Conservation (phyloP, 805 yeast species). For the Myxozyma neotropica region DNA sequence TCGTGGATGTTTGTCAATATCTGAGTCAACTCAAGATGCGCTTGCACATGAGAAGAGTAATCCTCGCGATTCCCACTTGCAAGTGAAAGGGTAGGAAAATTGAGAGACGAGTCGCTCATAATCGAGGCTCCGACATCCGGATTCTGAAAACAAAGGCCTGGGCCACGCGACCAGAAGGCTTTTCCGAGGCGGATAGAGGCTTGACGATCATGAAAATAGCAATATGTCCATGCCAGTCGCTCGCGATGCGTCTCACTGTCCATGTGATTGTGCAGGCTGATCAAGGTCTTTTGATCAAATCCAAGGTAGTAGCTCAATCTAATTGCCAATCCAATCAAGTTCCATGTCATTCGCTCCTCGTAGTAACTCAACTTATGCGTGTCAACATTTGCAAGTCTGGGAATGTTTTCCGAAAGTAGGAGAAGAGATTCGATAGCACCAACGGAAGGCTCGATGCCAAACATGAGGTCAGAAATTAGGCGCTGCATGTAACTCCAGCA, state of each 20-base stretch:
- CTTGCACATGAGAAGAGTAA: slow-evolving; percentile 32
- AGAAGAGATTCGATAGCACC: slow-evolving; percentile 36
- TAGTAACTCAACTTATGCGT: slow-evolving; percentile 7
- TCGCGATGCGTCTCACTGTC: slow-evolving; percentile 33
- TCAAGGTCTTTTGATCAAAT: slow-evolving; percentile 35
- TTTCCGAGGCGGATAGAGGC: slow-evolving; percentile 35
- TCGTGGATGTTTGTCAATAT: slow-evolving; percentile 37
- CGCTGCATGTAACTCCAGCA: slow-evolving; percentile 28
- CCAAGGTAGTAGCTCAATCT: slow-evolving; percentile 35
- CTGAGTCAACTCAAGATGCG: slow-evolving; percentile 36
- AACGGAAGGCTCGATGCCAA: slow-evolving; percentile 31
- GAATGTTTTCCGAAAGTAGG: slow-evolving; percentile 36
- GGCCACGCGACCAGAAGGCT: slow-evolving; percentile 37
- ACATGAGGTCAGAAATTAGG: slow-evolving; percentile 17
- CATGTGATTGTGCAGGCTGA: slow-evolving; percentile 20
- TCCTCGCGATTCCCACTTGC: slow-evolving; percentile 25
- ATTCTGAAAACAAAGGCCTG: slow-evolving; percentile 34
- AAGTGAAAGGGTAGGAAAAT: slow-evolving; percentile 34
- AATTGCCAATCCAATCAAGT: slow-evolving; percentile 35
- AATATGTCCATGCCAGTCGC: slow-evolving; percentile 36
- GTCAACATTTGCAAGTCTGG: slow-evolving; percentile 18
- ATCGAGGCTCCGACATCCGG: slow-evolving; percentile 23
- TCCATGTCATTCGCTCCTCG: slow-evolving; percentile 36
- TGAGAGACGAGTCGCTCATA: slow-evolving; percentile 18
- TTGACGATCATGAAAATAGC: slow-evolving; percentile 37